Base-by-base conservation (phyloP, 2,329 filamentous ascomycete genomes). In the Botrytis pseudocinerea region DNA sequence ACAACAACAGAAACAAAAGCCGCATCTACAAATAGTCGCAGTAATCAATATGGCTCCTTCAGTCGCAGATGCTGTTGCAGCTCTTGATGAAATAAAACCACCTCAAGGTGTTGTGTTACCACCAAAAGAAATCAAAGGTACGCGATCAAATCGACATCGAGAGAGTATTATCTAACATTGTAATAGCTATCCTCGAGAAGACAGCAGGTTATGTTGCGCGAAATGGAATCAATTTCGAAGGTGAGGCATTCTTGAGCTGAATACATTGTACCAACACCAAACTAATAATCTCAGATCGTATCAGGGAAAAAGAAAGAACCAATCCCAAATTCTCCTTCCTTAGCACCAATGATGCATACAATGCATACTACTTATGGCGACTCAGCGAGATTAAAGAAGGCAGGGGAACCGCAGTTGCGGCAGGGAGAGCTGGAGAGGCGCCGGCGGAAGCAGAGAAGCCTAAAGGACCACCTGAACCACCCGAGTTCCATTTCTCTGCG, bases 311-410 rank as follows among this genome's bases (percentile, higher is more conserved):
- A 83, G 92, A 97, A 81, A 88, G 89, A 78, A 87, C 87, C 77
- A 96, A 97, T 80, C 89, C 93, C n/a, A 97, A 97, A 81, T 96
- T 98, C 82, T 93, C 92, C 79, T 99, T 98, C 82, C 84, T 99
- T 44, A 91, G 89, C 79, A 85, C 88, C 25, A 87, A 89, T 77
- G 95, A 99, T 83, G 88, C 94, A 3, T 99, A 98, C 84, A 89
- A 94, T 76, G 85, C 91, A 14, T 99, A 93, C 83, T 99, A 98
- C 82, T 85, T 90, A 84, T 99, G 96, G 96, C 91, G 95, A 77
- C 87, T 98, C 44, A 88, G 88, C 74, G 95, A 98, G 84, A 92
- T 98, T 81, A 91, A 88, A 79, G 91, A 91, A 70, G 96, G 96
- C 9, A 89, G 95, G 77, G 94, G 94, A 71, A 95, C 92, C 20